A percentile compares a stretch with the other conserved stretches of the same genome.
phyloP scores from a whole-genome alignment of 2,329 filamentous ascomycete species.

The Plectosphaerella sp. region DNA sequence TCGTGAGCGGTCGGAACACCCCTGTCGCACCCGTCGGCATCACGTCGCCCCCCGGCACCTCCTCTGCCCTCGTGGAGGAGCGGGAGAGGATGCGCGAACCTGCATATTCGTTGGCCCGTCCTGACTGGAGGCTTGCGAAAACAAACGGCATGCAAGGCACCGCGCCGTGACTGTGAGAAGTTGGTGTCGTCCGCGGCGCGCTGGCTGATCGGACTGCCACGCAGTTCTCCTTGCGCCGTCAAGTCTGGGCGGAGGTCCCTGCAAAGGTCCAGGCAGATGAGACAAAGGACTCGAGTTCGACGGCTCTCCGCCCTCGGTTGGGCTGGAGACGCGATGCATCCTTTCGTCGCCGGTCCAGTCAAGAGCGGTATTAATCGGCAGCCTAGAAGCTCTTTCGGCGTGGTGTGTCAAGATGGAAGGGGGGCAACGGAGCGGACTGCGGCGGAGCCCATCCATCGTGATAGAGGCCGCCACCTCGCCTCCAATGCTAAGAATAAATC shows the following conservation, averaged over 20 bases:
- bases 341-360: background rate
- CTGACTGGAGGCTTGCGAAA: background rate
- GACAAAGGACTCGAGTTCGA: no score
- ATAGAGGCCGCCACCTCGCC: background rate
- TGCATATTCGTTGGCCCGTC: background rate
- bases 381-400: background rate
- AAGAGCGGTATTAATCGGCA: background rate
- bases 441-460: background rate
- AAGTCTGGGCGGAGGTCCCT: no score
- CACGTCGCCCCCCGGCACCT: background rate
- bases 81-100: background rate
- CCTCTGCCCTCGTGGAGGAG: background rate
- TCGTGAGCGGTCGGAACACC: background rate
- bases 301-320: background rate
- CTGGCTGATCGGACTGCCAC: background rate
- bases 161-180: background rate
- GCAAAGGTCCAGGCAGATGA: no score
- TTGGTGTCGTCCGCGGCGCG: background rate
- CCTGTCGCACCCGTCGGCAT: background rate
- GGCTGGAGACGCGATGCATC: background rate
- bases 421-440: background rate
- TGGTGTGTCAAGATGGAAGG: background rate
- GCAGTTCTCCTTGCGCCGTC: no score
- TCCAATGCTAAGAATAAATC: slow-evolving; percentile 1
- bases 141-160: slow-evolving; percentile 1